A percentile compares a stretch with the other conserved stretches of the same genome.
phyloP scores from a whole-genome alignment of 1,284 basidiomycete genomes.

The Austropuccinia psidii region DNA sequence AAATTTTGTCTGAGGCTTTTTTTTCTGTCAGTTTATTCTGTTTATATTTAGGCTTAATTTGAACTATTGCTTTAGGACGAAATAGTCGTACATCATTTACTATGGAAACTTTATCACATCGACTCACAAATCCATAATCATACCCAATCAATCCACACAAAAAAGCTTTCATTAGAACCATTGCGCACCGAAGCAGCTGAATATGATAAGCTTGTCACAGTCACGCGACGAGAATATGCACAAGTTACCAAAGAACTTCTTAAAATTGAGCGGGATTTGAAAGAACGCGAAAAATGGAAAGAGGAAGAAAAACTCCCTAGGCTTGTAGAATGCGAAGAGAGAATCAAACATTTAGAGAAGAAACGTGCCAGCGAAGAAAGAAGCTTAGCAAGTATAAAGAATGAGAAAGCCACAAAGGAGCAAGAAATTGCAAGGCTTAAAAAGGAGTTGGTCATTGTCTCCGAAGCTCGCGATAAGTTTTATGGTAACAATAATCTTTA shows the following conservation, averaged over 20 bases:
- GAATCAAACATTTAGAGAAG: constrained; percentile 29
- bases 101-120: constrained; percentile 88
- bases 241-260: constrained; percentile 64
- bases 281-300: constrained; percentile 70
- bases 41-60: background rate
- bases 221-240: constrained; percentile 69
- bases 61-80: constrained; percentile 56
- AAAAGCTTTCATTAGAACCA: constrained; percentile 62
- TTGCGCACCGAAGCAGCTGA: constrained; percentile 54
- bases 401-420: constrained; percentile 14
- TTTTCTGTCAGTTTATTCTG: background rate
- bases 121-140: constrained; percentile 69
- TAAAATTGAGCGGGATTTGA: constrained; percentile 67
- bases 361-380: constrained; percentile 14
- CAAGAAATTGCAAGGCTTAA: constrained; percentile 11
- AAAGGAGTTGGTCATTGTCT: constrained; percentile 56
- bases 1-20: background rate
- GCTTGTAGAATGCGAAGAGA: constrained; percentile 27
- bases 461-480: constrained; percentile 65
- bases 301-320: constrained; percentile 62
- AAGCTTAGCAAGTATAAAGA: background rate
- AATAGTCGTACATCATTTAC: constrained; percentile 67
- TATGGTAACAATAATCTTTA: constrained; percentile 41
- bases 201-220: constrained; percentile 65
- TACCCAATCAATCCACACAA: constrained; percentile 60